Conservation (phyloP, 257 asterid genomes). For the Linaria vulgaris region DNA sequence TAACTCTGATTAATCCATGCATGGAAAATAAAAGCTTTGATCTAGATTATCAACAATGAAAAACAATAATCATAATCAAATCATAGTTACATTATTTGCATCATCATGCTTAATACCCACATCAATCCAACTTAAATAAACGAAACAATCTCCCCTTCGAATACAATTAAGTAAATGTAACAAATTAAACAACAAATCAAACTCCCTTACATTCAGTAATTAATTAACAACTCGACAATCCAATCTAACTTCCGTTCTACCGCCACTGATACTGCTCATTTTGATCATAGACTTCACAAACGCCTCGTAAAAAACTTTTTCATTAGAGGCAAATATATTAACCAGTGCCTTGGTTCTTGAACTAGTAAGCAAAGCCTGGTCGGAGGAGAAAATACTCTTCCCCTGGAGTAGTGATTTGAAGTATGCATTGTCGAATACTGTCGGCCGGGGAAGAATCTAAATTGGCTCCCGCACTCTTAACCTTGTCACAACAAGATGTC, state of each 20-base stretch:
- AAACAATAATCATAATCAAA: too few species aligned
- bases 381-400: slow-evolving; percentile 66
- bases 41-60: too few species aligned
- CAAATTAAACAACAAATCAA: not conserved
- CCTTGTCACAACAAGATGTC: too few species aligned
- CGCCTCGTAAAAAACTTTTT: slow-evolving; percentile 49
- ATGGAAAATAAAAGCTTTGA: too few species aligned
- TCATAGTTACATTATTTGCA: too few species aligned
- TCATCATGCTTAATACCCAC: too few species aligned
- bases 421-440: slow-evolving; percentile 66
- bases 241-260: slow-evolving; percentile 55
- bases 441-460: slow-evolving; percentile 67
- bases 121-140: too few species aligned
- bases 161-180: not conserved
- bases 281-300: slow-evolving; percentile 76
- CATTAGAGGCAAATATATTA: slow-evolving; percentile 51
- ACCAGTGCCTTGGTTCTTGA: slow-evolving; percentile 55
- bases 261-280: slow-evolving; percentile 72
- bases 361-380: slow-evolving; percentile 55
- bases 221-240: slow-evolving; percentile 51
- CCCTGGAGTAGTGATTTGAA: slow-evolving; percentile 77
- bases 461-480: slow-evolving; percentile 55
- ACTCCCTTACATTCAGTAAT: not conserved
- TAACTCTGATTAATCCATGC: too few species aligned
- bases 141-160: too few species aligned